A percentile compares a stretch with the other conserved stretches of the same genome.
Conservation (phyloP, 169 alveolate species). For the Cryptosporidium felis region DNA sequence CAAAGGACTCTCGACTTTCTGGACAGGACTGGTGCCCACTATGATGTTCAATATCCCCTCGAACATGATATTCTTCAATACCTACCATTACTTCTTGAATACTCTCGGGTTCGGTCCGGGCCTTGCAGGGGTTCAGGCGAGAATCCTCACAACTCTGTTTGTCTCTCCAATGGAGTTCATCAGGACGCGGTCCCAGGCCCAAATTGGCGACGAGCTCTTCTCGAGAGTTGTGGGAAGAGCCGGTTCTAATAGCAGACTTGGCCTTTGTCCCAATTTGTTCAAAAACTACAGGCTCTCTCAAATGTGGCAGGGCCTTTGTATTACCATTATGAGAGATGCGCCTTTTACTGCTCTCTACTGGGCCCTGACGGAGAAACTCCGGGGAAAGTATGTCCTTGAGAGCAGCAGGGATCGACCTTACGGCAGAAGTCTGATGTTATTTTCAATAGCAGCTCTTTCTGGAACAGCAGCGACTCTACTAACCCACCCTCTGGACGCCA, state of each 20-base stretch:
- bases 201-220: constrained; percentile 7
- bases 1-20: constrained; percentile 8
- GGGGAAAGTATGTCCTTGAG: constrained; percentile 47
- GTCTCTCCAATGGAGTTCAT: constrained; percentile 28
- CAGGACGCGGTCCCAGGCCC: constrained; percentile 9
- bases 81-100: constrained; percentile 10
- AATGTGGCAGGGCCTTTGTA: constrained; percentile 51
- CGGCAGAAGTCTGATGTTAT: constrained; percentile 66
- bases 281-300: not conserved
- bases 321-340: constrained; percentile 73
- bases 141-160: constrained; percentile 1
- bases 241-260: not conserved
- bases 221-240: not conserved
- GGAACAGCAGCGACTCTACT: constrained; percentile 72
- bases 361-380: constrained; percentile 72
- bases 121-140: constrained; percentile 23
- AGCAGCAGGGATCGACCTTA: constrained; percentile 48
- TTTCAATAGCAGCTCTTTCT: constrained; percentile 73
- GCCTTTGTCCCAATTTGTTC: not conserved
- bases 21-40: constrained; percentile 12
- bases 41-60: constrained; percentile 6
- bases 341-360: constrained; percentile 76
- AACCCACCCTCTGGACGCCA: constrained; percentile 74
- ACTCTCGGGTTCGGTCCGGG: not conserved
- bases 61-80: constrained; percentile 18